Base-by-base conservation (phyloP, 2,329 filamentous ascomycete genomes). In the Cercospora sp. region DNA sequence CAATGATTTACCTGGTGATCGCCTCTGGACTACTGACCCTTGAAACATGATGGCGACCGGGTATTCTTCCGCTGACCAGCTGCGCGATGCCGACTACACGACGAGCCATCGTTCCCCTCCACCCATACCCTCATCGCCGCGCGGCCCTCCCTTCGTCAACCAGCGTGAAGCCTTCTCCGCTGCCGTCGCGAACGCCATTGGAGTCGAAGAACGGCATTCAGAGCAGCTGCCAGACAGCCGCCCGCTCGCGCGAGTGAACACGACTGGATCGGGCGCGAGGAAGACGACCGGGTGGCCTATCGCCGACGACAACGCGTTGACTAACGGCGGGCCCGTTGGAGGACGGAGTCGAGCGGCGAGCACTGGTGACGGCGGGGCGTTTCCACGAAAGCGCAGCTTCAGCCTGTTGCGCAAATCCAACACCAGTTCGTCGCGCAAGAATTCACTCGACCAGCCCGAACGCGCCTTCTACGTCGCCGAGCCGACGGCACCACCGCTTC, bases 11-110 rank as follows among this genome's bases (percentile, higher is more conserved):
- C 23, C 60, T 62, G 60, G 39, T 26, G 31, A 51, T 58, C 48
- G 45, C 26, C 45, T 57, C 23, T 26, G 57, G 36, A 42, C 36
- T 42, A 63, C 53, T 64, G 48, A 62, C 61, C 61, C 61, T 64
- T 64, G 66, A 67, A 67, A 67, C 67, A 63, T 51, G 36, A 73
- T 73, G 72, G 72, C 72, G 39, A 68, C 72, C 65, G 70, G 70
- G 63, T 70, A 71, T 45, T 70, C 59, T 42, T 69, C 66, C 58
- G 71, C 69, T 33, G 67, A 67, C 39, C 62, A 65, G 48, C 66
- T 70, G 65, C 66, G 66, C 45, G 73, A 73, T 42, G 67, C 64
- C 36, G 72, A 75, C 68, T 75, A 74, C 63, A 71, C 67, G 20
- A 42, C 64, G 31, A 65, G 71, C 23, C 74, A 74, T 66, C 71